These are phyloP conservation scores for Ustilago tritici DNA, from an alignment of 1,284 basidiomycete genomes.

Conservation along the genomic window DNA sequence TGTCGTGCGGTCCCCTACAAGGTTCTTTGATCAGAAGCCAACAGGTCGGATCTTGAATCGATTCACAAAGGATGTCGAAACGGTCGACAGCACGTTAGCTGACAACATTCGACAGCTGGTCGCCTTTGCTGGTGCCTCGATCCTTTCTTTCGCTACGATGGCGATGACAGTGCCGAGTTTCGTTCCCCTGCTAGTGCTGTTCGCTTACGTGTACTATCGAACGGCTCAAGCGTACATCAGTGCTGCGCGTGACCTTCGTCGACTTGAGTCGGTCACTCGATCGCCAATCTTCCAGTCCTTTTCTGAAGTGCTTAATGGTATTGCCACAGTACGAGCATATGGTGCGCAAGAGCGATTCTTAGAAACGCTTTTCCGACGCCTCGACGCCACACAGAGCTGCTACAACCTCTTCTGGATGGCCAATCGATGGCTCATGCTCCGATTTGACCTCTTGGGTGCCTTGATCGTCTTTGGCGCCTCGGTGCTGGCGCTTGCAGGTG, in stretches of 20 bases:
- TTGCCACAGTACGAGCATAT: conserved; percentile 73
- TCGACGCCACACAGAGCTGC: conserved; percentile 72
- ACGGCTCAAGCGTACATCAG: conserved; percentile 72
- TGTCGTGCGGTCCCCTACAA: conserved; percentile 55
- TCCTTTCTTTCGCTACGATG: conserved; percentile 65
- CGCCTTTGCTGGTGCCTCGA: conserved; percentile 63
- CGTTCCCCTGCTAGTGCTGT: conserved; percentile 70
- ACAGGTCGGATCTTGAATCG: conserved; percentile 73
- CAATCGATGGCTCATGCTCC: conserved; percentile 53
- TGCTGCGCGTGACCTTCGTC: conserved; percentile 72
- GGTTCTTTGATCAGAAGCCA: conserved; percentile 61
- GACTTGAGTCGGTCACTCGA: conserved; percentile 65
- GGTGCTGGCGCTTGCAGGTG: conserved; percentile 69
- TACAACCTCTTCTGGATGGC: conserved; percentile 62
- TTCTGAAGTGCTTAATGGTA: conserved; percentile 70
- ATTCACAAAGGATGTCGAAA: conserved; percentile 72
- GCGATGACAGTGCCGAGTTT: conserved; percentile 68
- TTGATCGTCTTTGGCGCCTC: conserved; percentile 72
- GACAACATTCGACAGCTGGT: conserved; percentile 27
- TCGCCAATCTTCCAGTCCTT: conserved; percentile 70
- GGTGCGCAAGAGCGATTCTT: conserved; percentile 72
- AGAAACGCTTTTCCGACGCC: conserved; percentile 70
- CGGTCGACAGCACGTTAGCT: conserved; percentile 72
- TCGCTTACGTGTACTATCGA: conserved; percentile 71
- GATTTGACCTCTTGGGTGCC: conserved; percentile 71